Percentiles rank a stretch among this genome's conserved stretches.
phyloP scores from a whole-genome alignment of 768 basidiomycete genomes.

The Suillus luteus region DNA sequence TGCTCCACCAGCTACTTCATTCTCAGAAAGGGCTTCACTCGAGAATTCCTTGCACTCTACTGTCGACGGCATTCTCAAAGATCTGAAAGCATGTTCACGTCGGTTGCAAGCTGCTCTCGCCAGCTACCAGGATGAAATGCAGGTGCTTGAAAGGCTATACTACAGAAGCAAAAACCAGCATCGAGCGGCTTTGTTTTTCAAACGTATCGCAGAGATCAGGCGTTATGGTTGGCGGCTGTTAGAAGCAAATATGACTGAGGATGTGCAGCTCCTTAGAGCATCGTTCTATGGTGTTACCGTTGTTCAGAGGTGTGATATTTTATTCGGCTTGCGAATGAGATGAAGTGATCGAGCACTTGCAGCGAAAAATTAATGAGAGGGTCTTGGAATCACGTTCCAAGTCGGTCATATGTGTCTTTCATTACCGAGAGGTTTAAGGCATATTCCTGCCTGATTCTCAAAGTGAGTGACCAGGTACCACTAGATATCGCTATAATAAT shows the following conservation, averaged over 20 bases:
- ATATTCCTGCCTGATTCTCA: constrained; percentile 44
- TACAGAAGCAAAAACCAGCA: constrained; percentile 81
- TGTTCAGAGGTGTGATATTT: constrained; percentile 15
- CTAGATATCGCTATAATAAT: constrained; percentile 9
- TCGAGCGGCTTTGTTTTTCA: constrained; percentile 59
- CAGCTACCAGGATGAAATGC: constrained; percentile 46
- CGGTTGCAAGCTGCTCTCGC: constrained; percentile 48
- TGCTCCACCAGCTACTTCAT: constrained; percentile 15
- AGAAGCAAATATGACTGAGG: constrained; percentile 21
- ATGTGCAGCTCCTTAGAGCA: constrained; percentile 29
- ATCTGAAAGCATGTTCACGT: constrained; percentile 56
- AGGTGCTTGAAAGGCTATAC: constrained; percentile 64
- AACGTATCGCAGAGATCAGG: constrained; percentile 60
- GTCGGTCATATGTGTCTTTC: constrained; percentile 34
- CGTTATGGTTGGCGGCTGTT: constrained; percentile 41
- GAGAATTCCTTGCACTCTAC: constrained; percentile 32
- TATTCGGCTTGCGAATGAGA: too few species aligned
- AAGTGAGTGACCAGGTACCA: constrained; percentile 37
- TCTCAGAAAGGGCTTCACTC: constrained; percentile 22
- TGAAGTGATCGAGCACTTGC: background rate
- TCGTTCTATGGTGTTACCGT: constrained; percentile 31
- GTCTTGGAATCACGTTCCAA: constrained; percentile 66
- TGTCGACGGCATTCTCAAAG: constrained; percentile 62
- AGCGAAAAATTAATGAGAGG: constrained; percentile 58
- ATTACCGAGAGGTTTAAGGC: constrained; percentile 39